These are phyloP conservation scores for Yamadazyma akitaensis DNA, from an alignment of 805 yeast species.

Conservation along the genomic window DNA sequence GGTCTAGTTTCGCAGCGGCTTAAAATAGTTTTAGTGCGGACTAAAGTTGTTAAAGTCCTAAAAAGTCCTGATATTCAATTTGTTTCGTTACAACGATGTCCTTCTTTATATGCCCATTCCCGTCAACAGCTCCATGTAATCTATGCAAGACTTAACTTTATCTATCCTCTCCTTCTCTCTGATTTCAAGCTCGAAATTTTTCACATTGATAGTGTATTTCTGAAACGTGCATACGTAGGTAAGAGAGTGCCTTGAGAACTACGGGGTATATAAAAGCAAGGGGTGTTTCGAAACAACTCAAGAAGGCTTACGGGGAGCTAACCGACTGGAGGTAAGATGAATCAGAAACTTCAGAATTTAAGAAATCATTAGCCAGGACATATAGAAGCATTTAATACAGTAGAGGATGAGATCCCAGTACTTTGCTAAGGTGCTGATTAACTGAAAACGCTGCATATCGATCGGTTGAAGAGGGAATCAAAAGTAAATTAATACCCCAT, in stretches of 20 bases:
- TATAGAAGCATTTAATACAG: slow-evolving; percentile 30
- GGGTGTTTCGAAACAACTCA: slow-evolving; percentile 25
- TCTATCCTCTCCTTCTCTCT: too few species aligned
- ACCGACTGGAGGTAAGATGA: slow-evolving; percentile 43
- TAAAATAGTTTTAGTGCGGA: background rate
- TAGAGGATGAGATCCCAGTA: slow-evolving; percentile 37
- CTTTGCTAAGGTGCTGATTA: slow-evolving; percentile 47
- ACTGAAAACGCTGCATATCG: slow-evolving; percentile 37
- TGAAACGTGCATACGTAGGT: slow-evolving; percentile 29
- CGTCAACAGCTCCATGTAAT: too few species aligned
- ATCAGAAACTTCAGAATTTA: slow-evolving; percentile 31
- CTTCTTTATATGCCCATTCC: too few species aligned
- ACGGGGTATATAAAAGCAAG: slow-evolving; percentile 27
- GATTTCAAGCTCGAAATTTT: too few species aligned
- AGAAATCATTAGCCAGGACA: slow-evolving; percentile 32
- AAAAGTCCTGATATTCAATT: too few species aligned
- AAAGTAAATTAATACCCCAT: slow-evolving; percentile 32
- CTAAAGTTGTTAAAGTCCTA: too few species aligned
- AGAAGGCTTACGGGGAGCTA: slow-evolving; percentile 39
- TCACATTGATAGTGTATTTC: slow-evolving; percentile 11
- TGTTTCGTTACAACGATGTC: too few species aligned
- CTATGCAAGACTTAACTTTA: too few species aligned
- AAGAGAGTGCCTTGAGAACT: slow-evolving; percentile 39
- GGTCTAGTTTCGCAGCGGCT: background rate
- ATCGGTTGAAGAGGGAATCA: slow-evolving; percentile 21